phyloP scores from a whole-genome alignment of 2,329 filamentous ascomycete genomes.

The Drechslerella stenobrocha region DNA sequence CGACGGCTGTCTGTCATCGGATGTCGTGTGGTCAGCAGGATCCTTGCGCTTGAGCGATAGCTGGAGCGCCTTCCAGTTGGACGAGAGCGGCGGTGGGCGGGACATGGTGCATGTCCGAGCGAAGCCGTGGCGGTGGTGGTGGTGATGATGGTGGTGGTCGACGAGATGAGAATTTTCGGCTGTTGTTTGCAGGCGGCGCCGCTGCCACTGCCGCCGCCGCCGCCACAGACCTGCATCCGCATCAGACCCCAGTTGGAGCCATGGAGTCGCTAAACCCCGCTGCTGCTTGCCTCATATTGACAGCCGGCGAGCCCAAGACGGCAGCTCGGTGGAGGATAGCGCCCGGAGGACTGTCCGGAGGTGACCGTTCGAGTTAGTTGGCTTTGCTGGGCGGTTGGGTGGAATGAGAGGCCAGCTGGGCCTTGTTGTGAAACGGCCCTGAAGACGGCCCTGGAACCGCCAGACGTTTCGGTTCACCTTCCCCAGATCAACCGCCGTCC shows the following conservation, averaged over 20 bases:
- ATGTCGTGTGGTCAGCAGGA: slow-evolving; percentile 22
- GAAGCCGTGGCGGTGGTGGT: neutral
- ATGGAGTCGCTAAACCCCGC: no score
- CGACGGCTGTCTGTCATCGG: slow-evolving; percentile 13
- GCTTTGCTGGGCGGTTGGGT: no score
- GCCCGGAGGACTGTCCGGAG: no score
- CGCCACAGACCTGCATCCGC: neutral
- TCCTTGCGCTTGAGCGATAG: slow-evolving; percentile 49
- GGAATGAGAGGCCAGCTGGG: neutral
- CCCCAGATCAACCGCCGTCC: neutral
- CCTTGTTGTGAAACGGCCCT: slow-evolving; percentile 4
- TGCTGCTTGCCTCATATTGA: neutral
- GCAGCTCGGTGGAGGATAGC: no score
- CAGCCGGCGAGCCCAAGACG: no score
- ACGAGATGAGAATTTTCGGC: neutral
- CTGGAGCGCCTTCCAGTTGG: slow-evolving; percentile 53
- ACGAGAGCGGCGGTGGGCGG: slow-evolving; percentile 49
- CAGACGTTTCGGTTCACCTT: no score
- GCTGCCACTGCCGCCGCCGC: slow-evolving; percentile 3
- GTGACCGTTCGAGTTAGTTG: no score
- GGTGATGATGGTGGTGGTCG: neutral
- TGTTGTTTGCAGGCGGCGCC: neutral
- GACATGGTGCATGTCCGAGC: slow-evolving; percentile 21
- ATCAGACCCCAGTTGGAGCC: no score
- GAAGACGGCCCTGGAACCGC: no score